These are phyloP conservation scores for Lentinula detonsa DNA, from an alignment of 768 basidiomycete species.

Conservation along the genomic window DNA sequence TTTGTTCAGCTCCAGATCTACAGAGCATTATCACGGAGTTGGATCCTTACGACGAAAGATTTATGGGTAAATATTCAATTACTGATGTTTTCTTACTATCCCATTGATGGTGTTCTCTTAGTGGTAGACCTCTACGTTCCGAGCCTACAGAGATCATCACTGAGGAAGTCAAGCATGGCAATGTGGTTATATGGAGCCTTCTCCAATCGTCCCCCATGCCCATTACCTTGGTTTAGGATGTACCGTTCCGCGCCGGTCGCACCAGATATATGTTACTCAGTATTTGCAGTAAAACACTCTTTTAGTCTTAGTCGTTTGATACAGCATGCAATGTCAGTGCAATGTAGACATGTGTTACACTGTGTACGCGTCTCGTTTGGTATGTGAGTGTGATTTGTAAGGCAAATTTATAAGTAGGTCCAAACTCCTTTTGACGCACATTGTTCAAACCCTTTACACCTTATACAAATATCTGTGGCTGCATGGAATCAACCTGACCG, in stretches of 20 bases:
- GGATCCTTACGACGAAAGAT: background rate
- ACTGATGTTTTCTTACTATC: background rate
- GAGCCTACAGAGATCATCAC: slow-evolving; percentile 1
- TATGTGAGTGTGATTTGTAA: slow-evolving; percentile 5
- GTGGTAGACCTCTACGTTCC: background rate
- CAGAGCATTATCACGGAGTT: background rate
- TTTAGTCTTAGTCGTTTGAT: background rate
- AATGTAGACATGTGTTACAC: background rate
- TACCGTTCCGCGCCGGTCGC: background rate
- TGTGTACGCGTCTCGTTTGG: background rate
- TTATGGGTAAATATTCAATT: background rate
- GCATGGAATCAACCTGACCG: slow-evolving; percentile 38
- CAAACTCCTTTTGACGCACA: background rate
- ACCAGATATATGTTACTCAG: background rate
- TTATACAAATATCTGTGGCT: slow-evolving; percentile 11
- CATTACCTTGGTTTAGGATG: background rate
- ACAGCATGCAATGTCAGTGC: no score
- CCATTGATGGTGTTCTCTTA: background rate
- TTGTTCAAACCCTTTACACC: background rate
- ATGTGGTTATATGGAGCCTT: background rate
- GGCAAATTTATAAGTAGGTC: background rate
- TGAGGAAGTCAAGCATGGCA: background rate
- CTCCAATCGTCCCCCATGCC: background rate
- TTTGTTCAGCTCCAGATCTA: background rate
- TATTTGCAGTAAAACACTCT: background rate